Base-by-base conservation (phyloP, 2,329 filamentous ascomycete species). In the Fusarium buharicum region DNA sequence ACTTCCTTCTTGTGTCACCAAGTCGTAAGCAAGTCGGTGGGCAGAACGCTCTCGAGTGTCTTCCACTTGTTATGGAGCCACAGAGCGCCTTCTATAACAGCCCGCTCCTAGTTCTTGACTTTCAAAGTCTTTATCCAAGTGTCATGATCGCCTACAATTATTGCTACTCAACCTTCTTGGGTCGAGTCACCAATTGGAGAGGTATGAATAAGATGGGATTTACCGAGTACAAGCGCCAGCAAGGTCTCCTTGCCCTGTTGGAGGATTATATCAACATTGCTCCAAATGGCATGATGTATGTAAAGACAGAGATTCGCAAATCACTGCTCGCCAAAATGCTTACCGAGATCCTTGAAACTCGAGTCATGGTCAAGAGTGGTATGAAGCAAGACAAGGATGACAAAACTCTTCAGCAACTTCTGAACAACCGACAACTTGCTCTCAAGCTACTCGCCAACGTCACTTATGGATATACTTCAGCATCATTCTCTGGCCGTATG, bases 111-210 rank as follows among this genome's bases (percentile, higher is more conserved):
- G 95, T 99, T 0, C 82, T 99, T 7, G 95, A 99, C 76, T 99
- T 99, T 63, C 94, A 98, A 72, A 96, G 92, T 57, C 79, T 99
- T 43, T 99, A 99, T 66, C 95, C 95, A 0, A 97, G 93, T 75
- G 89, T 98, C 58, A 97, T 99, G 93, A 98, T 99, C 72, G 95
- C 95, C 0, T 98, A 99, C 79, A 99, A 99, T 71, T 95, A 97
- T 73, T 99, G 95, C 78, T 99, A 99, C 73, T 98, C 95, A 0
- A 99, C 95, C 0, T 99, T 93, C 68, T 82, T 98, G 1, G 95
- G 95, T 0, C 87, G 95, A 27, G 88, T 97, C 34, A 86, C 88
- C 24, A 86, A 88, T 67, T 97, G 94, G 94, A 87, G 92, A n/a
- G 93, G 93, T 3, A 87, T 85, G 27, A 93, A 92, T 79, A 97